Percentiles rank a stretch among this genome's conserved stretches.
Conservation (phyloP, 495 filamentous ascomycete species). For the Xylaria curta region DNA sequence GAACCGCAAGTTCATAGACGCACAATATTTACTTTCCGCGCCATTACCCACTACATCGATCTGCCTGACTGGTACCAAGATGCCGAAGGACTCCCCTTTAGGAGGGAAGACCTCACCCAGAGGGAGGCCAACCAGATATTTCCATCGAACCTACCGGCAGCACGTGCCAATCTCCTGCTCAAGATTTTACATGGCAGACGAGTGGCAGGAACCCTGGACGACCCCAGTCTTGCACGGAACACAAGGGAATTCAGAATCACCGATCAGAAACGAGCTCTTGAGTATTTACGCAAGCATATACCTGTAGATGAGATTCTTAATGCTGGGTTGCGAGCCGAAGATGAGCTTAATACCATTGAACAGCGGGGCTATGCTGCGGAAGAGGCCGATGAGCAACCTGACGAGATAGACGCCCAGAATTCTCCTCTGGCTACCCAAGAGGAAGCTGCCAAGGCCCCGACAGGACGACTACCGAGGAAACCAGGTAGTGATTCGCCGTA, state of each 20-base stretch:
- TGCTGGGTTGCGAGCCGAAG: constrained; percentile 60
- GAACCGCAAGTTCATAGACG: constrained; percentile 37
- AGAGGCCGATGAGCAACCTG: constrained; percentile 31
- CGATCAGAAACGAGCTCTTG: constrained; percentile 58
- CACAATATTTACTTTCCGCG: constrained; percentile 36
- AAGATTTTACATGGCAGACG: constrained; percentile 75
- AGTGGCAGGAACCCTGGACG: constrained; percentile 75
- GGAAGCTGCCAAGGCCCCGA: constrained; percentile 36
- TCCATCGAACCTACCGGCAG: constrained; percentile 54
- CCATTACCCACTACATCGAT: constrained; percentile 50
- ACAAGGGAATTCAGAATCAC: constrained; percentile 40
- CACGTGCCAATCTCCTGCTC: constrained; percentile 69
- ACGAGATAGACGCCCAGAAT: constrained; percentile 39
- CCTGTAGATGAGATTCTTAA: constrained; percentile 77
- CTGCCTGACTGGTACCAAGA: constrained; percentile 56
- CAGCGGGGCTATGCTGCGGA: constrained; percentile 49
- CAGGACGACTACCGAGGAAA: constrained; percentile 30
- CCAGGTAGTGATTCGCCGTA: constrained; percentile 47
- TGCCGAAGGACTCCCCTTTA: constrained; percentile 54
- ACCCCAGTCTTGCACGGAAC: constrained; percentile 44
- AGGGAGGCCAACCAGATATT: constrained; percentile 70
- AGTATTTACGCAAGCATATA: constrained; percentile 70
- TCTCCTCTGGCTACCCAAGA: constrained; percentile 51
- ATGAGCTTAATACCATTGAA: constrained; percentile 67
- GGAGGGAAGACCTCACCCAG: constrained; percentile 52